Conservation (phyloP, 768 basidiomycete species). For the Obba rivulosa region DNA sequence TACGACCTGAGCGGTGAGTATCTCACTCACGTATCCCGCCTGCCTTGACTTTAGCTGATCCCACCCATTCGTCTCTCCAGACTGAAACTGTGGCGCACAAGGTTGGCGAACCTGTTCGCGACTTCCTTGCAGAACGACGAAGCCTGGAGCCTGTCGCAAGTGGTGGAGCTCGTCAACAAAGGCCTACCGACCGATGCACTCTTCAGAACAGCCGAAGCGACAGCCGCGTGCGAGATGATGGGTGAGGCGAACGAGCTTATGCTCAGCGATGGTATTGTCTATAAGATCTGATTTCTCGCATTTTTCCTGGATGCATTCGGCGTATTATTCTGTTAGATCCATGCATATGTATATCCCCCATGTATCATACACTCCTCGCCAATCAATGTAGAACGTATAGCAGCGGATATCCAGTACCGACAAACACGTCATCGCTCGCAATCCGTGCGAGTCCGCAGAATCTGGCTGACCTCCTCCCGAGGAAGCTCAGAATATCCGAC, state of each 20-base stretch:
- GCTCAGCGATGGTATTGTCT: conserved; percentile 82
- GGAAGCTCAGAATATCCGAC: conserved; percentile 59
- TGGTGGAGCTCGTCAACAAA: conserved; percentile 73
- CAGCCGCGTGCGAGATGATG: conserved; percentile 69
- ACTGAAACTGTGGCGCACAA: conserved; percentile 72
- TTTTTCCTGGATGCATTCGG: not conserved
- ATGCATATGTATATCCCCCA: not conserved
- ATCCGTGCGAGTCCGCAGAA: conserved; percentile 45
- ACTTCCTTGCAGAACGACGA: conserved; percentile 71
- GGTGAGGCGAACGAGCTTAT: conserved; percentile 76
- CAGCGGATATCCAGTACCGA: not conserved
- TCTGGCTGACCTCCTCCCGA: conserved; percentile 53
- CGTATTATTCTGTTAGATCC: not conserved
- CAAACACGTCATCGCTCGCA: conserved; percentile 20
- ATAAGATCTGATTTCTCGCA: conserved; percentile 56
- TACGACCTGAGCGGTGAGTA: conserved; percentile 56
- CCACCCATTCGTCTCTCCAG: conserved; percentile 31
- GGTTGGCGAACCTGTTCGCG: conserved; percentile 68
- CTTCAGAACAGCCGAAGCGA: conserved; percentile 82
- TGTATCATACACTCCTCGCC: not conserved
- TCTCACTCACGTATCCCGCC: not conserved
- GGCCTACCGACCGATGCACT: conserved; percentile 62
- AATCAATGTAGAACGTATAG: not conserved
- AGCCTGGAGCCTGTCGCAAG: conserved; percentile 60
- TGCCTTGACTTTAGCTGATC: conserved; percentile 4